A percentile compares a stretch with the other conserved stretches of the same genome.
Conservation (phyloP, 1,284 basidiomycete genomes). For the Cutaneotrichosporon sp. region DNA sequence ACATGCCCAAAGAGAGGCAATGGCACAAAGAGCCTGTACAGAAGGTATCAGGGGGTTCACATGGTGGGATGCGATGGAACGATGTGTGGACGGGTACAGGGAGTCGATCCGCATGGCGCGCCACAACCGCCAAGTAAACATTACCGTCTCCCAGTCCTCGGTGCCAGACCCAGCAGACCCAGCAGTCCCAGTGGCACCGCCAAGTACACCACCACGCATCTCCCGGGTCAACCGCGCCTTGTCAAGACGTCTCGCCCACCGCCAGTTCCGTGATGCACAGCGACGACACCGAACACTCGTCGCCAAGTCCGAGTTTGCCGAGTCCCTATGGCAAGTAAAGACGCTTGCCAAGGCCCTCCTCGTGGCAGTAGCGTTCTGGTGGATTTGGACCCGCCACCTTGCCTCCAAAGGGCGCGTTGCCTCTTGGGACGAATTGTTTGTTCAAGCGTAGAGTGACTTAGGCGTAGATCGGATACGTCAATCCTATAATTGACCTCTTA, state of each 20-base stretch:
- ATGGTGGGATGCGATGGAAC: conserved; percentile 61
- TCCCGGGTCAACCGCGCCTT: conserved; percentile 33
- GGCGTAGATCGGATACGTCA: background rate
- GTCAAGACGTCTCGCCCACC: conserved; percentile 27
- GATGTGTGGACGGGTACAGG: conserved; percentile 58
- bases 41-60: conserved; percentile 54
- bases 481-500: conserved; percentile 1
- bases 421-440: conserved; percentile 24
- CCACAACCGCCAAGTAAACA: background rate
- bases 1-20: conserved; percentile 48
- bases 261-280: background rate
- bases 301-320: conserved; percentile 10
- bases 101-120: conserved; percentile 45
- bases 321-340: conserved; percentile 25
- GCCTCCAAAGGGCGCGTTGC: conserved; percentile 15
- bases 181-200: background rate
- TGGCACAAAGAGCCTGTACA: conserved; percentile 53
- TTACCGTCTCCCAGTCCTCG: conserved; percentile 1
- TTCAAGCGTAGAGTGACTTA: background rate
- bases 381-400: conserved; percentile 23
- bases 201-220: conserved; percentile 16
- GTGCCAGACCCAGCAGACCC: background rate
- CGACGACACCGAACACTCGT: background rate
- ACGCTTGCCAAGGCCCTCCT: conserved; percentile 22
- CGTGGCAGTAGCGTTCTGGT: conserved; percentile 16